Evolutionary conservation across 345 rosid species (phyloP).

Genomic region (Triadica sebifera): DNA sequence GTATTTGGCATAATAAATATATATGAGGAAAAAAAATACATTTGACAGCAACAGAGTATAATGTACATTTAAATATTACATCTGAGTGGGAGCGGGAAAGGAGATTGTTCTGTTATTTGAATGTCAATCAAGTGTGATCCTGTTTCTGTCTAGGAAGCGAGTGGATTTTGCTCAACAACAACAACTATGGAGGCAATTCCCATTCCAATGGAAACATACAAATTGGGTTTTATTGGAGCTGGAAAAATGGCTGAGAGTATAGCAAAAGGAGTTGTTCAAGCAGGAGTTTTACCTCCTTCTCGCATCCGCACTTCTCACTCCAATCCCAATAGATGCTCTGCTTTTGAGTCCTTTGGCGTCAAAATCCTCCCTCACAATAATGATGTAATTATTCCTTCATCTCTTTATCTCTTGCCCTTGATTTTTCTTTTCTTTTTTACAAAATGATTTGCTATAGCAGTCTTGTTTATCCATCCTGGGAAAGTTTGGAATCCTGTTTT

Average conservation of each 20-base stretch:
- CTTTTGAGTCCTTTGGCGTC: slow-evolving; percentile 74
- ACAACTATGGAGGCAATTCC: slow-evolving; percentile 47
- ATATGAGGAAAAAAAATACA: too few species aligned
- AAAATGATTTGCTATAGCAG: background rate
- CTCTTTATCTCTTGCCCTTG: background rate
- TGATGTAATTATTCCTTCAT: slow-evolving; percentile 35
- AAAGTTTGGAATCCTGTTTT: background rate
- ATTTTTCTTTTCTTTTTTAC: background rate
- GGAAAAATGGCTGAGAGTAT: slow-evolving; percentile 97
- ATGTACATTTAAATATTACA: too few species aligned
- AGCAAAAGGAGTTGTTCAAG: slow-evolving; percentile 69
- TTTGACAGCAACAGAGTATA: too few species aligned
- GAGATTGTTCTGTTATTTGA: too few species aligned
- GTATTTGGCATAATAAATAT: too few species aligned
- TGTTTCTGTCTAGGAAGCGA: background rate
- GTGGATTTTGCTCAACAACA: background rate
- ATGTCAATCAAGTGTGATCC: too few species aligned
- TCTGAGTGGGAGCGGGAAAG: too few species aligned
- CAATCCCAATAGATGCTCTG: slow-evolving; percentile 52
- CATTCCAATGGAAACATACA: slow-evolving; percentile 46
- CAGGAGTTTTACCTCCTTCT: slow-evolving; percentile 67
- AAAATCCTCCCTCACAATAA: slow-evolving; percentile 43
- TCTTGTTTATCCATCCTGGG: background rate
- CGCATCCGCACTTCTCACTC: slow-evolving; percentile 71
- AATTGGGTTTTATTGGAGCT: slow-evolving; percentile 74